Evolutionary conservation across 1,284 basidiomycete genomes (phyloP).

Genomic region (Microbotryum lychnidis-dioicae): DNA sequence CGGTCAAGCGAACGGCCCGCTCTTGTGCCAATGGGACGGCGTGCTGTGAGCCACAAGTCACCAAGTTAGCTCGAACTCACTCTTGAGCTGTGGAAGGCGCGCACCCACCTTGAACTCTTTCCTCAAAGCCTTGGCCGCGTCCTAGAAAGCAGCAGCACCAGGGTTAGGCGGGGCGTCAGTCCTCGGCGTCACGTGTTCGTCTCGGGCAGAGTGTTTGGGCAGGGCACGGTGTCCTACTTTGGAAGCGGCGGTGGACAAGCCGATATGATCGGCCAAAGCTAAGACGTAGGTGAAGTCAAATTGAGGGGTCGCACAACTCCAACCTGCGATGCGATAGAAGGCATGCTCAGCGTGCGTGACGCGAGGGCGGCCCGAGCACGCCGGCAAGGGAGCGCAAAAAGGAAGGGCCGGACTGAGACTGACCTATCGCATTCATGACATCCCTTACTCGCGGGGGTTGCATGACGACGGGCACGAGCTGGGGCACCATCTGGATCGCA

Average conservation of each 20-base stretch:
- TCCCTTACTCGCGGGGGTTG: constrained; percentile 16
- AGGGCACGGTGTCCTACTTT: neutral
- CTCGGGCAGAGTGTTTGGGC: no score
- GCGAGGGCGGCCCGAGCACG: neutral
- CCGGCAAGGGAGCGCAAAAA: no score
- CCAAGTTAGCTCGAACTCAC: no score
- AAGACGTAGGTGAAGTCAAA: constrained; percentile 27
- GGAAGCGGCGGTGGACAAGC: constrained; percentile 8
- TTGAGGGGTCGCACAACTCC: constrained; percentile 15
- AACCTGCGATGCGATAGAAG: constrained; percentile 4
- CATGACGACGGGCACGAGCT: neutral
- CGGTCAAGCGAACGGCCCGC: constrained; percentile 22
- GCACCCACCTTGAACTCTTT: constrained; percentile 28
- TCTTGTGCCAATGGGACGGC: constrained; percentile 27
- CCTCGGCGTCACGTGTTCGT: no score
- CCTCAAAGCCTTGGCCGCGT: constrained; percentile 20
- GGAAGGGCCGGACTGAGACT: neutral
- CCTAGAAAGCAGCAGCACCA: neutral
- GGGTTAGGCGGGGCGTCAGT: no score
- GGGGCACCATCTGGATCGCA: neutral
- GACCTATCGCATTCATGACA: constrained; percentile 25
- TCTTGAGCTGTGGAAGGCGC: neutral
- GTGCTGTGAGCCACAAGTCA: constrained; percentile 10
- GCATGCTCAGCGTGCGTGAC: neutral
- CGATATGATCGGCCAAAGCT: constrained; percentile 16